Base-by-base conservation (phyloP, 2,329 filamentous ascomycete genomes). In the Penicillium paneum region DNA sequence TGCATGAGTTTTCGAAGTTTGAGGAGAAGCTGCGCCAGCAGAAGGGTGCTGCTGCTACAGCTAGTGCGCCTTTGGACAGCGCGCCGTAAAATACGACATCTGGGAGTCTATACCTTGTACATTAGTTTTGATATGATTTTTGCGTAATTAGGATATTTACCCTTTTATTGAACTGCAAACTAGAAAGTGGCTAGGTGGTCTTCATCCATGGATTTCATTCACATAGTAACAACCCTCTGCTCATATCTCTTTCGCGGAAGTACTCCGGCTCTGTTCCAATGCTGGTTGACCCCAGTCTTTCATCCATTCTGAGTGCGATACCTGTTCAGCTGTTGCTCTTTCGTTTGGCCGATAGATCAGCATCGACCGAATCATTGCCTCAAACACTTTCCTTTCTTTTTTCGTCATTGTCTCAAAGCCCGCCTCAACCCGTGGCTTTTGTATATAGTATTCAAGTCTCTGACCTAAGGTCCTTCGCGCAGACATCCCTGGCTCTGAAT, bases 1-100 rank as follows among this genome's bases (percentile, higher is more conserved):
- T 93, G 67, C 77, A 86, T 64, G 93, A 97, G 69, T 97, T 99
- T 76, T 90, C 88, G 61, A 94, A 90, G 74, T 97, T 97, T 70
- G 93, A 97, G 73, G 90, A 97, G 78, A 97, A 88, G 71, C 66
- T 90, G 61, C 79, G 79, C 61, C 77, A 82, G 63, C 82, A 86
- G 54, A 79, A 79, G 71, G 82, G 82, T 0, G 70, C 75, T 3
- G 74, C 76, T 47, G 80, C 80, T 10, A 77, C 76, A 19, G 73
- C 81, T 17, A 78, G 81, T 66, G 79, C 79, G 5, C 78, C 76
- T 41, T 65, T 85, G 56, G 83, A 85, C 66, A 78, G 71, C 47
- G 81, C 71, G n/a, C 57, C 66, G 39, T 71, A 58, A 62, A 41
- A 24, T 39, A n/a, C 7, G 12, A 24, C 12, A 24, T 17, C 26